A percentile compares a stretch with the other conserved stretches of the same genome.
Evolutionary conservation across 176 grass and related monocot species (phyloP).

Genomic region (Carex scoparia): DNA sequence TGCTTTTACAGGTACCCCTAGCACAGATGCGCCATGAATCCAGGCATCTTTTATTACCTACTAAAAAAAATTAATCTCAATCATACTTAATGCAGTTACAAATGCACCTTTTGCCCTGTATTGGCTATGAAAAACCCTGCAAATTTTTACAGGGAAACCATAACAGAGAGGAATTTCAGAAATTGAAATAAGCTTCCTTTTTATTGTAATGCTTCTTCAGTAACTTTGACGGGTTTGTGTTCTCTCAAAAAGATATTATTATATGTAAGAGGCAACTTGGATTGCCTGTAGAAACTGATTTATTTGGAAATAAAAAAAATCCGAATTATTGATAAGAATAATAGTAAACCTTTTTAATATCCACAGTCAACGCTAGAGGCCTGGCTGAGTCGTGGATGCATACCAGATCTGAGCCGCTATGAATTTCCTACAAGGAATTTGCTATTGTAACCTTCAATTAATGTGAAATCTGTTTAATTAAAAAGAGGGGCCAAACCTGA

Average conservation of each 20-base stretch:
- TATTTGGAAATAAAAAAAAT: neutral
- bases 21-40: slow-evolving; percentile 91
- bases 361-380: slow-evolving; percentile 62
- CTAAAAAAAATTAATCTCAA: slow-evolving; percentile 20
- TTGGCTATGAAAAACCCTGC: neutral
- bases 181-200: neutral
- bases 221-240: neutral
- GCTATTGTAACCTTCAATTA: neutral
- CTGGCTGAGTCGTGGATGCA: slow-evolving; percentile 97
- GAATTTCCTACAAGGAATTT: slow-evolving; percentile 54
- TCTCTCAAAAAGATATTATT: neutral
- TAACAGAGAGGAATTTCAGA: neutral
- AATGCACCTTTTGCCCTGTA: neutral
- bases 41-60: slow-evolving; percentile 88
- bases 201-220: neutral
- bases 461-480: neutral
- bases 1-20: slow-evolving; percentile 93
- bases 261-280: neutral
- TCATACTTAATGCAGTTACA: neutral
- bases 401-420: slow-evolving; percentile 78
- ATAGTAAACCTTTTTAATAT: slow-evolving; percentile 68
- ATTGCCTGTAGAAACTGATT: neutral
- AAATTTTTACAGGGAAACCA: neutral
- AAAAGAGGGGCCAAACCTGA: slow-evolving; percentile 42
- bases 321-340: neutral